Evolutionary conservation across 306 rosid species (phyloP).

Genomic region (Rosa persica): DNA sequence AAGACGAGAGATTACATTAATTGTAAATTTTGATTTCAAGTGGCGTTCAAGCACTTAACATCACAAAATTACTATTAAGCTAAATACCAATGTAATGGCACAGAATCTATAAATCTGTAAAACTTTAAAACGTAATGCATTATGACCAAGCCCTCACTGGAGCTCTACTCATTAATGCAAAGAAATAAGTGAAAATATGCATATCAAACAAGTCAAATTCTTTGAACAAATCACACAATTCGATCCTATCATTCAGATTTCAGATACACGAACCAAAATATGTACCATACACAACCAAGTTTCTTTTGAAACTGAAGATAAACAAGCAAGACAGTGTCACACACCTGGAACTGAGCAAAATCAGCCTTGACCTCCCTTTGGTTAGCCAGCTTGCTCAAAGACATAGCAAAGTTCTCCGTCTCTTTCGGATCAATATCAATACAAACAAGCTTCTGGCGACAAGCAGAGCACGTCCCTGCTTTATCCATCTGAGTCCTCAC

Average conservation of each 20-base stretch:
- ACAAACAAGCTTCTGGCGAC: slow-evolving; percentile 69
- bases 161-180: background rate
- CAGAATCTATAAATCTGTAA: background rate
- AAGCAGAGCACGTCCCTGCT: slow-evolving; percentile 57
- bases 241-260: background rate
- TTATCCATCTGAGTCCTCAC: slow-evolving; percentile 60
- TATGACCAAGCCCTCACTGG: background rate
- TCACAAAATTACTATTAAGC: background rate
- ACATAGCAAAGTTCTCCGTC: slow-evolving; percentile 68
- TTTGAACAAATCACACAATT: background rate
- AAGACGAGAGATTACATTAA: background rate
- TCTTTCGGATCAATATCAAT: slow-evolving; percentile 87
- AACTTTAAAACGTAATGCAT: background rate
- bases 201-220: slow-evolving; percentile 14
- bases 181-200: background rate
- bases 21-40: background rate
- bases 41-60: background rate
- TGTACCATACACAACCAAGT: background rate
- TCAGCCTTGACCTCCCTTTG: slow-evolving; percentile 50
- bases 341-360: slow-evolving; percentile 74
- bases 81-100: background rate
- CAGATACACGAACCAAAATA: background rate
- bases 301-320: slow-evolving; percentile 4
- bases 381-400: slow-evolving; percentile 67
- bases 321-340: slow-evolving; percentile 26